phyloP scores from a whole-genome alignment of 345 rosid genomes.

The Pistacia integerrima region DNA sequence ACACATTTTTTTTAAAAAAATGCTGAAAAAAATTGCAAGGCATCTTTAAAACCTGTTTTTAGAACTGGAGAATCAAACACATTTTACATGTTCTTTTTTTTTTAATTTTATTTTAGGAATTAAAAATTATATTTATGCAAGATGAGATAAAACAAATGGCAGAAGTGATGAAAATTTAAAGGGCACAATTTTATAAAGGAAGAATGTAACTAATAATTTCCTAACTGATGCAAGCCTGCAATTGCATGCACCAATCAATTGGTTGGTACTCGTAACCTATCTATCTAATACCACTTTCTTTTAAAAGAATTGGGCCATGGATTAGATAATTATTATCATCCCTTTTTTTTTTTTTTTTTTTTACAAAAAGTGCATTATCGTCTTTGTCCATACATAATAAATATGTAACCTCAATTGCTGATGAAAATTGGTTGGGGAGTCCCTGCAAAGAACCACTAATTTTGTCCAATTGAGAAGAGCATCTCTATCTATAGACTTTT shows the following conservation, averaged over 20 bases:
- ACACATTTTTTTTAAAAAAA: too few species aligned
- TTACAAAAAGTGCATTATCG: neutral
- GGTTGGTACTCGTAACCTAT: neutral
- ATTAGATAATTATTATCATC: neutral
- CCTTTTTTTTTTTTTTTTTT: too few species aligned
- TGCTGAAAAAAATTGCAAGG: neutral
- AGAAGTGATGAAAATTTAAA: too few species aligned
- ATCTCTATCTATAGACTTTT: too few species aligned
- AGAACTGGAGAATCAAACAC: neutral
- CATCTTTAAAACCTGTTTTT: neutral
- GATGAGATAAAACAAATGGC: too few species aligned
- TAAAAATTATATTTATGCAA: too few species aligned
- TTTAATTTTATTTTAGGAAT: too few species aligned
- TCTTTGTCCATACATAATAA: neutral
- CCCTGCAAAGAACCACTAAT: neutral
- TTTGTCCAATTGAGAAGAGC: neutral
- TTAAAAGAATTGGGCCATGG: neutral
- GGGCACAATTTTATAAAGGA: too few species aligned
- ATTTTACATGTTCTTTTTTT: neutral
- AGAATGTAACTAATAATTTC: too few species aligned
- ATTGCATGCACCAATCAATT: neutral
- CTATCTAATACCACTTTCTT: neutral
- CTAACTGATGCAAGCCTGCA: neutral
- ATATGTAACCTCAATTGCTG: neutral
- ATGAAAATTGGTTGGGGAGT: slow-evolving; percentile 2